A percentile compares a stretch with the other conserved stretches of the same genome.
Evolutionary conservation across 1,284 basidiomycete genomes (phyloP).

Genomic region (Ustilago trichophora): DNA sequence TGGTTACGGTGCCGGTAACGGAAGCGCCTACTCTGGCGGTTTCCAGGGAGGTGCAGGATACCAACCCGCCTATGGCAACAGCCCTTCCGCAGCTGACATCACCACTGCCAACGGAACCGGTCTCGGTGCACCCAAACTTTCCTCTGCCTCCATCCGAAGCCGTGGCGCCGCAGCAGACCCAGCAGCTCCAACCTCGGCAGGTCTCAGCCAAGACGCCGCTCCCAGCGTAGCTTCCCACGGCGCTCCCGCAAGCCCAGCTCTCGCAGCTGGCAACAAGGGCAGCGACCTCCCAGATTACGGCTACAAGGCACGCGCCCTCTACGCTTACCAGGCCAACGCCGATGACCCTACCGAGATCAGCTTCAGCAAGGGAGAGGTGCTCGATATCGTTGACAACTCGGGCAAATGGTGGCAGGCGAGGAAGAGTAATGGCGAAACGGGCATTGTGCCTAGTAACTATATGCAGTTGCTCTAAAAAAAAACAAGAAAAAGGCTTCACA

Average conservation of each 20-base stretch:
- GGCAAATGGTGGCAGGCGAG: conserved; percentile 81
- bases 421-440: conserved; percentile 80
- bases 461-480: conserved; percentile 57
- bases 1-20: conserved; percentile 41
- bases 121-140: conserved; percentile 32
- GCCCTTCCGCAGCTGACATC: conserved; percentile 58
- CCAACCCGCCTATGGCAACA: conserved; percentile 59
- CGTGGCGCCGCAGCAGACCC: conserved; percentile 15
- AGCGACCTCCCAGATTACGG: conserved; percentile 50
- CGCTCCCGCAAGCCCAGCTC: conserved; percentile 11
- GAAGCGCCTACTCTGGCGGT: conserved; percentile 37
- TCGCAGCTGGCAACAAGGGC: not conserved
- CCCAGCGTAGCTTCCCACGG: conserved; percentile 36
- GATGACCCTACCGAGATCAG: conserved; percentile 97
- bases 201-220: conserved; percentile 16
- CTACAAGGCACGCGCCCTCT: conserved; percentile 85
- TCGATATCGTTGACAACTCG: conserved; percentile 92
- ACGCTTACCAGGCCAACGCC: conserved; percentile 86
- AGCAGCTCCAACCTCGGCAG: too few species aligned
- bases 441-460: conserved; percentile 72
- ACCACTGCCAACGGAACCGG: conserved; percentile 46
- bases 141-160: conserved; percentile 35
- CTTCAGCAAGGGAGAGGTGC: conserved; percentile 89
- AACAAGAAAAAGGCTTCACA: too few species aligned
- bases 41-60: conserved; percentile 43